phyloP scores from a whole-genome alignment of 371 early-diverging fungal species.

The Apophysomyces elegans region DNA sequence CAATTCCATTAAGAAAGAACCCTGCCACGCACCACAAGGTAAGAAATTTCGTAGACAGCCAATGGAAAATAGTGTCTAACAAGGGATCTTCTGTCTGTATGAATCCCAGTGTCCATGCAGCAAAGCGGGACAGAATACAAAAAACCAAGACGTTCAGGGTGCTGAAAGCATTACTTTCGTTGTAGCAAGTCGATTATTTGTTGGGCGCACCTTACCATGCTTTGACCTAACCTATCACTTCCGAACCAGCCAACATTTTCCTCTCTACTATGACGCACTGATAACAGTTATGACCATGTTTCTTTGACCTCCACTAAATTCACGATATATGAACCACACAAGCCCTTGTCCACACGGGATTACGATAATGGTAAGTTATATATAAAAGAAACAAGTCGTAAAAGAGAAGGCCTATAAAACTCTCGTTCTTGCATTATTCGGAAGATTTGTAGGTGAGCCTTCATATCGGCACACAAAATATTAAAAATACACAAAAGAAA shows the following conservation, averaged over 20 bases:
- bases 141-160: background rate
- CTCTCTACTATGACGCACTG: background rate
- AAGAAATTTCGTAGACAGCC: too few relatives aligned
- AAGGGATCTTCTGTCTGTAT: background rate
- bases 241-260: background rate
- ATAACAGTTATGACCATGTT: background rate
- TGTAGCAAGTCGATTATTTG: background rate
- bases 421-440: background rate
- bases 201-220: background rate
- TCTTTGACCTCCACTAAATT: background rate
- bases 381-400: background rate
- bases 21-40: too few relatives aligned
- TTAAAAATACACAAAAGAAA: background rate
- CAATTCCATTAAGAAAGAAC: too few relatives aligned
- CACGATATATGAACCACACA: too few relatives aligned
- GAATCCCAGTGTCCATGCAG: background rate
- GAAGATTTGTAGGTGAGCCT: background rate
- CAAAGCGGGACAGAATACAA: background rate
- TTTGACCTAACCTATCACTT: background rate
- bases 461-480: background rate
- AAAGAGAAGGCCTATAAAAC: too few relatives aligned
- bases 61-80: too few relatives aligned
- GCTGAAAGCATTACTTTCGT: background rate
- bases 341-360: background rate
- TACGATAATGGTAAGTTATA: background rate